These are phyloP conservation scores for Coemansia sp. DNA, from an alignment of 192 early-diverging fungal genomes.

Conservation along the genomic window DNA sequence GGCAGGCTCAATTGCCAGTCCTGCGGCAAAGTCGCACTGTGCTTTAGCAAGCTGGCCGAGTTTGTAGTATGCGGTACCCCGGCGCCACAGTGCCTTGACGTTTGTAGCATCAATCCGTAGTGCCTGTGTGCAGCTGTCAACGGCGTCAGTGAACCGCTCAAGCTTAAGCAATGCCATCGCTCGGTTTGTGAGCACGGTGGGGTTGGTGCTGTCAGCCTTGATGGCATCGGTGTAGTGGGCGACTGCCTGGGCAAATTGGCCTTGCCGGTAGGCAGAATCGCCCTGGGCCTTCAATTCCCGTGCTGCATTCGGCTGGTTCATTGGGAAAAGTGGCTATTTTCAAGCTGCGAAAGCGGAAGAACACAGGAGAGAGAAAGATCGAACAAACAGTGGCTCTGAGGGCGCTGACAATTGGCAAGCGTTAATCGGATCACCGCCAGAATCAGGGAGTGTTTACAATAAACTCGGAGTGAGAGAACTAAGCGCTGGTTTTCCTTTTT, in stretches of 20 bases:
- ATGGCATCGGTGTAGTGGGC: slow-evolving; percentile 64
- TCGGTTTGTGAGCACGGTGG: slow-evolving; percentile 65
- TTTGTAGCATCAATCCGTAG: slow-evolving; percentile 5
- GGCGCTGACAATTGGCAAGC: not conserved
- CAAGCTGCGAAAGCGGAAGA: not conserved
- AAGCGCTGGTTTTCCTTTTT: not conserved
- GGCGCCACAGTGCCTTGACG: slow-evolving; percentile 26
- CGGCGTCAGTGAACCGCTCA: slow-evolving; percentile 43
- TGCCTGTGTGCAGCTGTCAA: slow-evolving; percentile 8
- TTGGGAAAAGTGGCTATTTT: no score
- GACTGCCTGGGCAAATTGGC: slow-evolving; percentile 56
- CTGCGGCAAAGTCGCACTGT: slow-evolving; percentile 6
- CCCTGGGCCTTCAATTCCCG: slow-evolving; percentile 51
- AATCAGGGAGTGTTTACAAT: slow-evolving; percentile 1
- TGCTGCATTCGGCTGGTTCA: not conserved
- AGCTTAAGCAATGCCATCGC: slow-evolving; percentile 82
- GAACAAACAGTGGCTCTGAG: not conserved
- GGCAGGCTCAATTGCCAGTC: slow-evolving; percentile 4
- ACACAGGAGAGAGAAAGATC: not conserved
- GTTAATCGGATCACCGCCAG: not conserved
- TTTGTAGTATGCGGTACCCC: slow-evolving; percentile 4
- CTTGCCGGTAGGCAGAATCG: slow-evolving; percentile 59
- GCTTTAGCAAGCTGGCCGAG: slow-evolving; percentile 3
- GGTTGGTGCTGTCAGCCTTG: slow-evolving; percentile 55
- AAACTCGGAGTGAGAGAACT: not conserved